Conservation (phyloP, 164 flowering plant genomes). For the Vitis amurensis region DNA sequence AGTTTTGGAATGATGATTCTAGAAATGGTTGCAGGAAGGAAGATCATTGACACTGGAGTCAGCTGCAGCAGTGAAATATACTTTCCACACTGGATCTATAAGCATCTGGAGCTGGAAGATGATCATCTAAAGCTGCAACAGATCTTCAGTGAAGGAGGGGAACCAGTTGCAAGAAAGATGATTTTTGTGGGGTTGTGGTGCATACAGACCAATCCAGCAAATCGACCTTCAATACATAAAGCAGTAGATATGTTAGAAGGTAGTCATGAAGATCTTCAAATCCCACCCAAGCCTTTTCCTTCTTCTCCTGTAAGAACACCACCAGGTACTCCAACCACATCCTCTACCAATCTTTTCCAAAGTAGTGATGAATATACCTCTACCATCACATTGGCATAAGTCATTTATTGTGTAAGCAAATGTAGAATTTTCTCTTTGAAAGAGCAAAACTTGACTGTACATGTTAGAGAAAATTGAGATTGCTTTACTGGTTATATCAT, state of each 20-base stretch:
- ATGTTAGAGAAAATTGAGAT: too few species aligned
- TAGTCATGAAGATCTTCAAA: slow-evolving; percentile 10
- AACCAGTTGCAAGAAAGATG: slow-evolving; percentile 23
- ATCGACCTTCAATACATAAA: slow-evolving; percentile 25
- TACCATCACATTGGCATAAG: too few species aligned
- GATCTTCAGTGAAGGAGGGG: slow-evolving; percentile 1
- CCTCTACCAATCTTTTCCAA: too few species aligned
- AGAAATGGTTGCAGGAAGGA: slow-evolving; percentile 28
- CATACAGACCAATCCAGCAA: slow-evolving; percentile 24
- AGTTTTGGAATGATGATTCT: slow-evolving; percentile 36
- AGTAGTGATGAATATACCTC: too few species aligned
- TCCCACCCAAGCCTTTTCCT: slow-evolving; percentile 25
- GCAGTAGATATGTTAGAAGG: slow-evolving; percentile 34
- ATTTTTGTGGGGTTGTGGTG: slow-evolving; percentile 31
- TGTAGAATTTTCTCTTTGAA: too few species aligned
- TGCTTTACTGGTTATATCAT: too few species aligned
- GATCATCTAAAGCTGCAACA: neutral
- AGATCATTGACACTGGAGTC: neutral
- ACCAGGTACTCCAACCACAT: neutral
- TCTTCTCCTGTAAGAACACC: slow-evolving; percentile 3
- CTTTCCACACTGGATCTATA: slow-evolving; percentile 23
- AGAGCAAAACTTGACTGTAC: too few species aligned
- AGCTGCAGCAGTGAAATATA: slow-evolving; percentile 12
- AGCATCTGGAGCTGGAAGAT: slow-evolving; percentile 10
- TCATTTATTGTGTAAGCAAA: too few species aligned